Evolutionary conservation across 305 asterid genomes (phyloP).

Genomic region (Fraxinus dipetala): DNA sequence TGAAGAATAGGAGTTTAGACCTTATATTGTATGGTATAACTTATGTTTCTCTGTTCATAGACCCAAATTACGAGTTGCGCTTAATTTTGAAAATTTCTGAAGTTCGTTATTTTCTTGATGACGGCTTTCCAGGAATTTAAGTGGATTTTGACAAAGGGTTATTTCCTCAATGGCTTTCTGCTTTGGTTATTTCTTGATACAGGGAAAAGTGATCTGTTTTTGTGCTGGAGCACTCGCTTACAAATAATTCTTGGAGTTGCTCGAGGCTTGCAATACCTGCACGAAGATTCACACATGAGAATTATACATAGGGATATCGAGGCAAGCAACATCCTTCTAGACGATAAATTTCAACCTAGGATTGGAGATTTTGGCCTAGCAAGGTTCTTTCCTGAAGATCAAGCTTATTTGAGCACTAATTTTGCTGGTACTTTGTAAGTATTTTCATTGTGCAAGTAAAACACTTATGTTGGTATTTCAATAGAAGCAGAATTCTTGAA

Average conservation of each 20-base stretch:
- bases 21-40: constrained; percentile 39
- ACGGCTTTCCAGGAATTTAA: background rate
- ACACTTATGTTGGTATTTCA: no score
- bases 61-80: background rate
- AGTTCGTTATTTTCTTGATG: background rate
- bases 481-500: no score
- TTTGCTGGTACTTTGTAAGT: constrained; percentile 40
- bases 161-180: background rate
- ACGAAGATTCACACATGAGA: constrained; percentile 46
- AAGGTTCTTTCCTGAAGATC: constrained; percentile 32
- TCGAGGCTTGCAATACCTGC: constrained; percentile 51
- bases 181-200: constrained; percentile 2
- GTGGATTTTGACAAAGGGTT: background rate
- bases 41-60: background rate
- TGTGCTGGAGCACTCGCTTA: constrained; percentile 44
- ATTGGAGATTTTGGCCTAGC: constrained; percentile 39
- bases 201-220: constrained; percentile 34
- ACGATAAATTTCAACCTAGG: constrained; percentile 28
- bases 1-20: constrained; percentile 51
- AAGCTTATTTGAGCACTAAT: constrained; percentile 25
- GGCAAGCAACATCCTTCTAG: constrained; percentile 33
- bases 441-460: no score
- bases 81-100: background rate
- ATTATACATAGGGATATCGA: constrained; percentile 34
- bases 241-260: constrained; percentile 49